Evolutionary conservation across 345 rosid genomes (phyloP).

Genomic region (Eutrema yunnanense): DNA sequence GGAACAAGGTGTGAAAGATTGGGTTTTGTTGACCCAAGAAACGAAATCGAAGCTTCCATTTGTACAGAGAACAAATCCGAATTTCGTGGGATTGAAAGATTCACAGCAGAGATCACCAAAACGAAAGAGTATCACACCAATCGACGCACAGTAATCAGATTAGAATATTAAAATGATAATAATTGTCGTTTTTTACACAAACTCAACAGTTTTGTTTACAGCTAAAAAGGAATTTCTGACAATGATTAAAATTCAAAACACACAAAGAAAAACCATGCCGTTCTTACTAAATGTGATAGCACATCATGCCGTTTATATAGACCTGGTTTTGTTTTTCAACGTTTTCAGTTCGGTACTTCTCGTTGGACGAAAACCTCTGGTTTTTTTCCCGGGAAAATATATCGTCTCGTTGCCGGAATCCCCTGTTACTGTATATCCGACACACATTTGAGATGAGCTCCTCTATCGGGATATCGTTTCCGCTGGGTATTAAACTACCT

Average conservation of each 20-base stretch:
- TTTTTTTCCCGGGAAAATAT: conserved; percentile 8
- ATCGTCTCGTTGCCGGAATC: neutral
- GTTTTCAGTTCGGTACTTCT: neutral
- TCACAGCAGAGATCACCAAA: neutral
- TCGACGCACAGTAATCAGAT: no score
- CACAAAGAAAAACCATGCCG: neutral
- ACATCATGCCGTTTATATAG: conserved; percentile 1
- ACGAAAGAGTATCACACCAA: neutral
- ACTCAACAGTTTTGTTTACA: no score
- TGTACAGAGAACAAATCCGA: neutral
- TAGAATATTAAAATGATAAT: no score
- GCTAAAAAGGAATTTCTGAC: no score
- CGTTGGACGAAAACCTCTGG: neutral
- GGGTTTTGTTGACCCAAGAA: conserved; percentile 22
- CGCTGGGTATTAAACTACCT: neutral
- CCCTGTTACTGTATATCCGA: neutral
- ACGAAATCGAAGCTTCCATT: conserved; percentile 28
- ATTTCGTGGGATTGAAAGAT: neutral
- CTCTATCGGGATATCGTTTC: conserved; percentile 9
- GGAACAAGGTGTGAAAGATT: neutral
- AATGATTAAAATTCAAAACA: no score
- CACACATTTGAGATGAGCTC: conserved; percentile 2
- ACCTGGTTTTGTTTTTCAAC: neutral
- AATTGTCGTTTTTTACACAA: no score
- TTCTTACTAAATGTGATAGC: neutral